Evolutionary conservation across 768 basidiomycete genomes (phyloP).

Genomic region (Suillus tomentosus): DNA sequence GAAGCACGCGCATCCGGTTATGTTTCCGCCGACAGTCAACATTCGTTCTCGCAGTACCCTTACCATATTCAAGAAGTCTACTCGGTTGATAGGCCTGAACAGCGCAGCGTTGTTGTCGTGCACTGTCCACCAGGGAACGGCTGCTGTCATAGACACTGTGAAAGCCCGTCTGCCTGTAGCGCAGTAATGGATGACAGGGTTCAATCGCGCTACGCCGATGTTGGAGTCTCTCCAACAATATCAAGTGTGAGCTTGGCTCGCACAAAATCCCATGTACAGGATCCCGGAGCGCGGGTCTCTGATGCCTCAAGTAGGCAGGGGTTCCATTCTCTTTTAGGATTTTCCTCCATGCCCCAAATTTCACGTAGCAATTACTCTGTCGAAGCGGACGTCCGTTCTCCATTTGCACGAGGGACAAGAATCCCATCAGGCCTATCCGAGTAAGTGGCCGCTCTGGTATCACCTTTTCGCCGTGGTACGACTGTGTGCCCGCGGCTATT

Average conservation of each 20-base stretch:
- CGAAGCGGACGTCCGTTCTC: constrained; percentile 32
- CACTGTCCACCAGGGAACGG: constrained; percentile 2
- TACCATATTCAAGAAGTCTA: constrained; percentile 10
- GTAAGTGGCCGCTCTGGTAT: constrained; percentile 22
- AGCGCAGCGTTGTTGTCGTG: neutral
- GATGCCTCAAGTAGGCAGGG: constrained; percentile 3
- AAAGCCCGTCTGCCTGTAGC: neutral
- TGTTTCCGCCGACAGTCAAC: neutral
- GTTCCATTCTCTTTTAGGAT: constrained; percentile 11
- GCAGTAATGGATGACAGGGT: neutral
- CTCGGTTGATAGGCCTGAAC: neutral
- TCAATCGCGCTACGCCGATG: constrained; percentile 27
- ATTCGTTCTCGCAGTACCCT: neutral
- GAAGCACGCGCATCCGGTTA: neutral
- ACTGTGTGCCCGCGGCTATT: no score
- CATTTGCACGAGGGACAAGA: constrained; percentile 25
- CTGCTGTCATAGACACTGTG: constrained; percentile 1
- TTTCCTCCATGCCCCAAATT: constrained; percentile 15
- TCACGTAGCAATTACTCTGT: constrained; percentile 14
- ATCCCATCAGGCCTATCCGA: constrained; percentile 22
- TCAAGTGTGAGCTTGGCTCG: constrained; percentile 4
- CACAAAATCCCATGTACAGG: neutral
- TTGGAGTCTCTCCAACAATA: constrained; percentile 30
- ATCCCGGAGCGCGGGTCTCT: neutral
- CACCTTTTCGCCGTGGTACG: neutral